Conservation (phyloP, 2,329 filamentous ascomycete species). For the Cytospora chrysosperma region DNA sequence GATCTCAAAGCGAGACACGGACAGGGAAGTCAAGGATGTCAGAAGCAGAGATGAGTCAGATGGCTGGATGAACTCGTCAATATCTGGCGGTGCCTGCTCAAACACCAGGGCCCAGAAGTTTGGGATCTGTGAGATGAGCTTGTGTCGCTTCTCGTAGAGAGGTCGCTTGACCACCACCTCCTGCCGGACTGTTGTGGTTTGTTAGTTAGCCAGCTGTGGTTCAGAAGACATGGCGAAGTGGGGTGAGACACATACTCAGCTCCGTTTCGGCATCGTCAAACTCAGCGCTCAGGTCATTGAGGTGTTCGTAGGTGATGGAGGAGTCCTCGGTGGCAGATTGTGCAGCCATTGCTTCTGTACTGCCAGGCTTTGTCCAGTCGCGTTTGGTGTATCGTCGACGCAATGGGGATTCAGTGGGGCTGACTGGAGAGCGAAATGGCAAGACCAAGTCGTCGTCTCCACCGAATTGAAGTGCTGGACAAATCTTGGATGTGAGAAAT, state of each 20-base stretch:
- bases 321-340: constrained; percentile 35
- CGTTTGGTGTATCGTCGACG: not conserved
- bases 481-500: constrained; percentile 11
- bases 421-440: constrained; percentile 10
- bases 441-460: constrained; percentile 15
- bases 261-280: constrained; percentile 82
- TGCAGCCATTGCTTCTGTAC: constrained; percentile 25
- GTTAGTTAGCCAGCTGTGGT: constrained; percentile 16
- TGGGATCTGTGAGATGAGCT: constrained; percentile 68
- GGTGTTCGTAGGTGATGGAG: constrained; percentile 68
- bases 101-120: constrained; percentile 96
- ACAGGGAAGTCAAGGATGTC: constrained; percentile 64
- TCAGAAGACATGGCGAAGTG: not conserved
- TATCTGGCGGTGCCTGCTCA: constrained; percentile 78
- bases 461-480: not conserved
- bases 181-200: constrained; percentile 59
- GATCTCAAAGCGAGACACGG: constrained; percentile 79
- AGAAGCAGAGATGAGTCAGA: constrained; percentile 74
- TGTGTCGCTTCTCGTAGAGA: constrained; percentile 74
- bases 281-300: constrained; percentile 76
- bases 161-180: constrained; percentile 66
- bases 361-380: not conserved
- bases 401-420: not conserved
- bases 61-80: constrained; percentile 86
- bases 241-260: constrained; percentile 62